Evolutionary conservation across 2,329 filamentous ascomycete species (phyloP), one percentile per base, ranked within the genome.

Genomic region (Akanthomyces uredinophilus): DNA sequence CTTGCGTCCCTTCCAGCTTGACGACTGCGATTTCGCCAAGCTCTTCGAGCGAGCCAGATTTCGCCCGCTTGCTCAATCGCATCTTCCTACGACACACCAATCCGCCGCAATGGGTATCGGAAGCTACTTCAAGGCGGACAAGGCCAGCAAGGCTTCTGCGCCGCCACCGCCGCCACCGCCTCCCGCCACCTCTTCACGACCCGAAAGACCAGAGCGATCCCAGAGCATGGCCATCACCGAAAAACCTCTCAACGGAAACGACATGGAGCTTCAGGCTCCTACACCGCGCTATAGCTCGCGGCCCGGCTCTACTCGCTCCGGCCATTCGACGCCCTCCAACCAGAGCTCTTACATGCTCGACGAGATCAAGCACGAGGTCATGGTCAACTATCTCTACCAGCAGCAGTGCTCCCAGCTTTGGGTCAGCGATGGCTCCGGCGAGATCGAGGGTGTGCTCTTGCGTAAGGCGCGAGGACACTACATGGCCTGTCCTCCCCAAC

Each of bases 301-400:
- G 20, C 80, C 81, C 55, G 78, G 78, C 66, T 87, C 84, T 0
- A 70, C 83, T 37, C 61, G 61, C 47, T 81, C 81, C 0, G 79
- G 72, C 32, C 75, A 72, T 47, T 83, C 81, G 18, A 69, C 69
- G 5, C 70, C 70, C n/a, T 74, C 73, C 18, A 74, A 70, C 27
- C 73, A 73, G 53, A 85, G 81, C 69, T 84, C 82, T 44, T 74
- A 81, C 62, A 81, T 88, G 64, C 73, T 89, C 13, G 87, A 90
- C 64, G 88, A 90, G 65, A 89, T 91, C 74, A 90, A 89, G 74
- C 87, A 91, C 70, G 89, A 92, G 73, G 87, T 92, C 64, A 92
- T 92, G 89, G 88, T 90, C 64, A 92, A 90, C 75, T 91, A 91
- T 72, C 79, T 93, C 29, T 91, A 91, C 74, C 89, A 92, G 73